These are phyloP conservation scores for Mucor indicus DNA, from an alignment of 371 early-diverging fungal genomes.

Conservation along the genomic window DNA sequence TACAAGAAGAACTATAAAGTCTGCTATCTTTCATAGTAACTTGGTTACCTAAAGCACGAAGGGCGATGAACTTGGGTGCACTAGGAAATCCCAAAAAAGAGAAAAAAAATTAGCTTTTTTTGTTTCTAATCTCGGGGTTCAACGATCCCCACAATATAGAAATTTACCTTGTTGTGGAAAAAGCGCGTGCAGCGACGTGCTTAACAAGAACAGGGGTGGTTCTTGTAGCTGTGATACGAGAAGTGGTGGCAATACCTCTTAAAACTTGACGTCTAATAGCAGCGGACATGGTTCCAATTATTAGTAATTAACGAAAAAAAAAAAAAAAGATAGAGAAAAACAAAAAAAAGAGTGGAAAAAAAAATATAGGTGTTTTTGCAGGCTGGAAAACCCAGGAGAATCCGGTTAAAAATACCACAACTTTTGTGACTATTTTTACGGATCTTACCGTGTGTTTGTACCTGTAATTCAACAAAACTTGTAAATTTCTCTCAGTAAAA, in stretches of 20 bases:
- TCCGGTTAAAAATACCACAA: constrained; percentile 22
- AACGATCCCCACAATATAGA: neutral
- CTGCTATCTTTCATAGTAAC: constrained; percentile 31
- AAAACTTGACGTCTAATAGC: constrained; percentile 48
- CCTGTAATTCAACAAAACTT: neutral
- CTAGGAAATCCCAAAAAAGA: constrained; percentile 12
- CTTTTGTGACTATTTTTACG: constrained; percentile 17
- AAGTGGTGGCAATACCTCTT: constrained; percentile 37
- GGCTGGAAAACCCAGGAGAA: constrained; percentile 30
- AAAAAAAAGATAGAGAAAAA: neutral
- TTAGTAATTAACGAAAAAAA: constrained; percentile 1
- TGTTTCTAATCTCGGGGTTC: neutral
- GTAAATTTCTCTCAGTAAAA: neutral
- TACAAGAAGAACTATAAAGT: constrained; percentile 65
- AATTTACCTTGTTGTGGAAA: constrained; percentile 36
- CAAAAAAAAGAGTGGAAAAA: constrained; percentile 4
- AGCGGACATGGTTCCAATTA: constrained; percentile 22
- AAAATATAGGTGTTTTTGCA: constrained; percentile 4
- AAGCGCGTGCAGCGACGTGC: constrained; percentile 30
- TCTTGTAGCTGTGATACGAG: constrained; percentile 37
- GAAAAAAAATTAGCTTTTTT: neutral
- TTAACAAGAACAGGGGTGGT: constrained; percentile 37
- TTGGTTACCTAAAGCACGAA: constrained; percentile 41
- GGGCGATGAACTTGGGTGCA: constrained; percentile 43
- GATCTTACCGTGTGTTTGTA: constrained; percentile 8